phyloP scores from a whole-genome alignment of 805 yeast species.

The baker's yeast (Saccharomyces cerevisiae) region DNA sequence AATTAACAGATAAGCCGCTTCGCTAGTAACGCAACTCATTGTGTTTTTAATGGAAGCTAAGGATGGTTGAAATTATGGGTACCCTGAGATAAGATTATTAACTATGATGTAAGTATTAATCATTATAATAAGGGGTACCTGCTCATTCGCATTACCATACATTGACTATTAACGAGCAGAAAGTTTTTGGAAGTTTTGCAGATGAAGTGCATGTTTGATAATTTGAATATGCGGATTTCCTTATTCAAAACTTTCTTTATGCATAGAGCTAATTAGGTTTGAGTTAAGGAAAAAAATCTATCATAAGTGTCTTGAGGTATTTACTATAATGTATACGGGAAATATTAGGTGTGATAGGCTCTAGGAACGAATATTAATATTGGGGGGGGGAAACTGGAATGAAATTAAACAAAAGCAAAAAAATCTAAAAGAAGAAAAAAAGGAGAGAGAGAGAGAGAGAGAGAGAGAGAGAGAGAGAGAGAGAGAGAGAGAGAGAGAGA shows the following conservation, averaged over 20 bases:
- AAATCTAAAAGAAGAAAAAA: slow-evolving; percentile 8
- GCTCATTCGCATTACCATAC: neutral
- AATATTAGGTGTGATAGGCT: neutral
- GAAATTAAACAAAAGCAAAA: slow-evolving; percentile 2
- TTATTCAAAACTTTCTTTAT: neutral
- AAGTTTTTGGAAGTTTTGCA: neutral
- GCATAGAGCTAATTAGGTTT: neutral
- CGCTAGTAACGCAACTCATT: neutral
- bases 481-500: slow-evolving; percentile 7
- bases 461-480: slow-evolving; percentile 7
- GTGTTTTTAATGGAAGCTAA: neutral
- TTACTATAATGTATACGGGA: no score
- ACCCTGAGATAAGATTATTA: neutral
- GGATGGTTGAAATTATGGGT: neutral
- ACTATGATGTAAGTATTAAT: neutral
- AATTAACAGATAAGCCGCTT: neutral
- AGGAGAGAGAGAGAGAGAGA: slow-evolving; percentile 7
- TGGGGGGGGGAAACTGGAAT: neutral
- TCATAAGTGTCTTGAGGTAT: neutral
- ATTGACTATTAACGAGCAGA: neutral
- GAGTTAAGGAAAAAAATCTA: neutral
- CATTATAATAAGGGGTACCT: neutral
- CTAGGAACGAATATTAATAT: neutral
- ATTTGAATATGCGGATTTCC: neutral
- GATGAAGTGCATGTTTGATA: neutral